Evolutionary conservation across 257 asterid genomes (phyloP).

Genomic region (Solanum phureja): DNA sequence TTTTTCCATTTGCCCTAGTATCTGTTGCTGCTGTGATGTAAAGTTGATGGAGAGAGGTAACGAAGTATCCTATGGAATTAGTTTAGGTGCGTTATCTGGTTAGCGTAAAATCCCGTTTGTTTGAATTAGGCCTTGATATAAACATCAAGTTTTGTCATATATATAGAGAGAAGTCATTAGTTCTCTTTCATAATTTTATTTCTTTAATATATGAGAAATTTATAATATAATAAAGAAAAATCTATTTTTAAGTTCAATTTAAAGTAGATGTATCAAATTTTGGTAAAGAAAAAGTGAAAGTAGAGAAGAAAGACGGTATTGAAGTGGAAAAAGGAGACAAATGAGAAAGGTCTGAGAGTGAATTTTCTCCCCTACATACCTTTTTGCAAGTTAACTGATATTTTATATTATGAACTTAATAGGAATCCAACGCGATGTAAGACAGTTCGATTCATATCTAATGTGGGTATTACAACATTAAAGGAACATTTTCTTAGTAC

Average conservation of each 20-base stretch:
- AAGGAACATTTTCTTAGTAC: not conserved
- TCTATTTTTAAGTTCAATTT: not conserved
- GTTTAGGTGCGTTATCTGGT: not conserved
- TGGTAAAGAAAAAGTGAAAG: not conserved
- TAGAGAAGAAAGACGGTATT: not conserved
- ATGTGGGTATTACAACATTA: not conserved
- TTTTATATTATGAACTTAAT: not conserved
- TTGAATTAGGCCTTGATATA: no score
- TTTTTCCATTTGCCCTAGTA: not conserved
- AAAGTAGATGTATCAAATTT: not conserved
- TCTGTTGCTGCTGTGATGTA: not conserved
- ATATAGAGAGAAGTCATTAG: no score
- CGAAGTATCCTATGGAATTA: not conserved
- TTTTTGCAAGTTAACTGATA: not conserved
- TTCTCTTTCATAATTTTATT: no score
- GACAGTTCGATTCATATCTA: not conserved
- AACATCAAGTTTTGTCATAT: no score
- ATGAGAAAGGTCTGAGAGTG: not conserved
- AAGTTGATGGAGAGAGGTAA: not conserved
- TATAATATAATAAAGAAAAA: not conserved
- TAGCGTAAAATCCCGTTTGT: no score
- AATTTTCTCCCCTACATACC: not conserved
- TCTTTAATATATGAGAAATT: no score
- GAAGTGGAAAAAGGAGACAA: not conserved
- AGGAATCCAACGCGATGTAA: not conserved